Evolutionary conservation across 495 filamentous ascomycete species (phyloP).

Genomic region (Achaetomiella virescens): DNA sequence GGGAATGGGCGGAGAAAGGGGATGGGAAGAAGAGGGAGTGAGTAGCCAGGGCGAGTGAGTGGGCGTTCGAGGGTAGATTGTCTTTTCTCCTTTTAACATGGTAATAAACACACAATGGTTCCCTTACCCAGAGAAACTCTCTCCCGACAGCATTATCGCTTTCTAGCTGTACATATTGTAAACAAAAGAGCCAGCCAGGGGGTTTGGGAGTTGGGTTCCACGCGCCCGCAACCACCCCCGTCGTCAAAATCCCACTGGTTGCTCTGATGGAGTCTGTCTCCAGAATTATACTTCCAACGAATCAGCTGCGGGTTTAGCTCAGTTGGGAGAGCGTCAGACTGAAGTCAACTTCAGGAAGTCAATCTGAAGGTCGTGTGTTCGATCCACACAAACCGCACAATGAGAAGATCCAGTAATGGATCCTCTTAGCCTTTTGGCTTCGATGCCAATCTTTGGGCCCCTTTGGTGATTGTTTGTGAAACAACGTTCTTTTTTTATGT

Average conservation of each 20-base stretch:
- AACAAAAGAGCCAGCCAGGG: too few species aligned
- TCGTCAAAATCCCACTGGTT: too few species aligned
- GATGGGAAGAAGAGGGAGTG: constrained; percentile 25
- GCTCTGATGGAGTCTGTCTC: background rate
- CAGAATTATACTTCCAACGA: background rate
- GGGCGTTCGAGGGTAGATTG: background rate
- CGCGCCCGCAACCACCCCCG: too few species aligned
- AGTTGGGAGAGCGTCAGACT: constrained; percentile 23
- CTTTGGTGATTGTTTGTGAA: too few species aligned
- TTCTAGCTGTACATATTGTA: too few species aligned
- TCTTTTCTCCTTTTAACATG: too few species aligned
- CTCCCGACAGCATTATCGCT: too few species aligned
- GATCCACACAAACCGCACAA: constrained; percentile 18
- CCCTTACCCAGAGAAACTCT: too few species aligned
- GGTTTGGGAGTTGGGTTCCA: too few species aligned
- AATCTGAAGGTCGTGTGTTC: constrained; percentile 22
- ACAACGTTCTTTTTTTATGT: too few species aligned
- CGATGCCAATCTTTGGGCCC: too few species aligned
- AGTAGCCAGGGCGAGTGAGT: background rate
- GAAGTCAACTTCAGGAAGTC: constrained; percentile 16
- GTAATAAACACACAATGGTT: too few species aligned
- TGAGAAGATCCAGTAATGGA: background rate
- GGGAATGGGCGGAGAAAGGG: constrained; percentile 27
- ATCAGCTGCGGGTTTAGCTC: constrained; percentile 17
- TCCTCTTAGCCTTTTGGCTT: background rate